These are phyloP conservation scores for Phyllostachys edulis DNA, from an alignment of 176 grass and related monocot genomes.

Conservation along the genomic window DNA sequence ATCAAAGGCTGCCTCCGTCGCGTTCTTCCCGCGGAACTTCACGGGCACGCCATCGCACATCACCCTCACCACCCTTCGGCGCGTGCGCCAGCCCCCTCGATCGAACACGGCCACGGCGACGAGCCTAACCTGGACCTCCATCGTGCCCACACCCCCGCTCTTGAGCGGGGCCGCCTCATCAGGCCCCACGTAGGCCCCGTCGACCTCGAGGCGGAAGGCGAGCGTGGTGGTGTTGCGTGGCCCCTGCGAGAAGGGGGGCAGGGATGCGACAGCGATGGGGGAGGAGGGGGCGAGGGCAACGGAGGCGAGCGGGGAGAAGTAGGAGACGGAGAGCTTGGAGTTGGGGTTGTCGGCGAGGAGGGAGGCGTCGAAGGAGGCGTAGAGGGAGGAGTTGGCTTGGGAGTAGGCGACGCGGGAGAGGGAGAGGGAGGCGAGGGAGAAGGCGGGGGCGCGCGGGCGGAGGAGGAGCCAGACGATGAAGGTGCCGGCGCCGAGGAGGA, in stretches of 20 bases:
- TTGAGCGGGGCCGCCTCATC: conserved; percentile 53
- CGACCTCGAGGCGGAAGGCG: conserved; percentile 51
- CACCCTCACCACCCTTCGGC: conserved; percentile 63
- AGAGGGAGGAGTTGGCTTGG: conserved; percentile 45
- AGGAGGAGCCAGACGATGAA: conserved; percentile 92
- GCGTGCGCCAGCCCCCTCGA: conserved; percentile 70
- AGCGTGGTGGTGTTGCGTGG: conserved; percentile 54
- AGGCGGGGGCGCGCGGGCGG: conserved; percentile 61
- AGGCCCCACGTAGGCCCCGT: conserved; percentile 50
- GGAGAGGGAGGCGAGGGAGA: conserved; percentile 58
- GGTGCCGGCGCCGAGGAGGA: conserved; percentile 61
- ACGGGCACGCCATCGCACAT: conserved; percentile 64
- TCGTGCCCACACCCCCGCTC: conserved; percentile 29
- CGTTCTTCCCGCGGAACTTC: conserved; percentile 50
- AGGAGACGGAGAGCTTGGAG: conserved; percentile 69
- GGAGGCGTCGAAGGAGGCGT: conserved; percentile 56
- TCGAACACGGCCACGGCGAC: conserved; percentile 60
- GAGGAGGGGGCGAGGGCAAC: conserved; percentile 48
- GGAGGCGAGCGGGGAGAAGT: conserved; percentile 43
- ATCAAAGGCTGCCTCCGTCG: conserved; percentile 35
- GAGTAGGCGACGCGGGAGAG: conserved; percentile 62
- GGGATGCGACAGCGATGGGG: conserved; percentile 51
- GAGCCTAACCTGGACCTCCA: conserved; percentile 68
- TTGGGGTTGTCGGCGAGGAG: conserved; percentile 74
- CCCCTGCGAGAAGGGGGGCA: conserved; percentile 60